Evolutionary conservation across 257 asterid genomes (phyloP).

Genomic region (Ligustrum vulgare): DNA sequence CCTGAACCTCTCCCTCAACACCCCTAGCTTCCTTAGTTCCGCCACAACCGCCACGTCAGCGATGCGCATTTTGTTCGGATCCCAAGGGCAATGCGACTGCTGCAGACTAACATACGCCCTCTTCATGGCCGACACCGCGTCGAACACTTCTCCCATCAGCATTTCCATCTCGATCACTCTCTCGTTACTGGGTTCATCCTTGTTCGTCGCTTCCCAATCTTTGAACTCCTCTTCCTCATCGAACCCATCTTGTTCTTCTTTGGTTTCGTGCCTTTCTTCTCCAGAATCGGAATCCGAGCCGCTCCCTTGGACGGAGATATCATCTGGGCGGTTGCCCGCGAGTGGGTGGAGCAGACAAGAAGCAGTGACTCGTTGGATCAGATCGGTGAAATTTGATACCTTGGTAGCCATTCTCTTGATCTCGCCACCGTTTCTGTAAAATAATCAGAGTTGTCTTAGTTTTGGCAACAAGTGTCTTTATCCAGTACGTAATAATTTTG

Average conservation of each 20-base stretch:
- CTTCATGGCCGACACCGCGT: slow-evolving; percentile 77
- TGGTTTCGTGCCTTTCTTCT: slow-evolving; percentile 17
- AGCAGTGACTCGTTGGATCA: slow-evolving; percentile 93
- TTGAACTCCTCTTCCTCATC: slow-evolving; percentile 26
- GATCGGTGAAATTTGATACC: slow-evolving; percentile 88
- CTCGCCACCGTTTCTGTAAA: slow-evolving; percentile 27
- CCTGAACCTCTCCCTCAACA: slow-evolving; percentile 80
- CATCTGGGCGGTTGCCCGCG: slow-evolving; percentile 41
- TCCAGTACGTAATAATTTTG: neutral
- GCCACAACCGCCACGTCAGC: slow-evolving; percentile 88
- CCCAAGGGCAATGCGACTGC: slow-evolving; percentile 93
- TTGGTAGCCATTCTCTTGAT: slow-evolving; percentile 64
- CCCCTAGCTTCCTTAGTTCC: slow-evolving; percentile 74
- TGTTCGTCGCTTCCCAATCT: slow-evolving; percentile 19
- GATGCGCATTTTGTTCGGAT: slow-evolving; percentile 79
- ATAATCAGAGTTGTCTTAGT: neutral
- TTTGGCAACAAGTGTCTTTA: neutral
- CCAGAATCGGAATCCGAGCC: slow-evolving; percentile 27
- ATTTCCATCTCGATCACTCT: slow-evolving; percentile 64
- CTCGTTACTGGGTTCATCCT: slow-evolving; percentile 28
- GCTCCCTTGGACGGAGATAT: slow-evolving; percentile 2
- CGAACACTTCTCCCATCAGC: slow-evolving; percentile 80
- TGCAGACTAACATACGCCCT: slow-evolving; percentile 83
- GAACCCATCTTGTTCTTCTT: slow-evolving; percentile 22
- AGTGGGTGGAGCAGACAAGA: slow-evolving; percentile 90